Conservation (phyloP, 2,329 filamentous ascomycete genomes). For the Clonostachys sp. region DNA sequence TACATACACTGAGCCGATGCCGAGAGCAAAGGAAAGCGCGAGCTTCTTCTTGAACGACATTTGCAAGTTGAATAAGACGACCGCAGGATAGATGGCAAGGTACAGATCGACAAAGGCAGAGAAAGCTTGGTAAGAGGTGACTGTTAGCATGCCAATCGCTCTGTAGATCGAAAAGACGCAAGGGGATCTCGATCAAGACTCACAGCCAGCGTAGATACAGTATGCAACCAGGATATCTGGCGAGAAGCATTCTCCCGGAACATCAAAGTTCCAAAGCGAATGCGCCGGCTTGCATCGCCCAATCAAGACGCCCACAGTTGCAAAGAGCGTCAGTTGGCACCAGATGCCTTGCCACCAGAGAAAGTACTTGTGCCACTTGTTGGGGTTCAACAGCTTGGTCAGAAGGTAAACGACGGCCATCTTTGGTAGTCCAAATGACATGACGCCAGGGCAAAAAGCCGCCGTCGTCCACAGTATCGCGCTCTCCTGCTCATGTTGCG, state of each 20-base stretch:
- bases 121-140: slow-evolving; percentile 10
- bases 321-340: slow-evolving; percentile 20
- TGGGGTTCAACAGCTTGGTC: slow-evolving; percentile 28
- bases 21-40: slow-evolving; percentile 26
- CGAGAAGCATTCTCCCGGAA: slow-evolving; percentile 26
- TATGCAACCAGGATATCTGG: slow-evolving; percentile 28
- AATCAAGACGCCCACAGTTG: slow-evolving; percentile 31
- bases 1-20: slow-evolving; percentile 29
- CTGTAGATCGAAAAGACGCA: not conserved
- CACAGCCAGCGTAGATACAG: slow-evolving; percentile 31
- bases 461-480: slow-evolving; percentile 22
- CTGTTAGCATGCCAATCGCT: not conserved
- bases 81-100: slow-evolving; percentile 31
- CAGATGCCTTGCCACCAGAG: slow-evolving; percentile 26
- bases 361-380: slow-evolving; percentile 19
- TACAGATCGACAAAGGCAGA: slow-evolving; percentile 33
- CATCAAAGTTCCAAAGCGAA: slow-evolving; percentile 30
- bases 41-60: slow-evolving; percentile 33
- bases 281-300: slow-evolving; percentile 31
- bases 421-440: slow-evolving; percentile 34
- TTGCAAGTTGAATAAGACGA: slow-evolving; percentile 27
- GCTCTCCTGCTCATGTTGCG: slow-evolving; percentile 1
- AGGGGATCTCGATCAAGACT: not conserved
- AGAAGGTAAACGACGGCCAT: slow-evolving; percentile 32
- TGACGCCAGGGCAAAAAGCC: slow-evolving; percentile 27